These are phyloP conservation scores for Amauroascus niger DNA, from an alignment of 2,329 filamentous ascomycete species.

Conservation along the genomic window DNA sequence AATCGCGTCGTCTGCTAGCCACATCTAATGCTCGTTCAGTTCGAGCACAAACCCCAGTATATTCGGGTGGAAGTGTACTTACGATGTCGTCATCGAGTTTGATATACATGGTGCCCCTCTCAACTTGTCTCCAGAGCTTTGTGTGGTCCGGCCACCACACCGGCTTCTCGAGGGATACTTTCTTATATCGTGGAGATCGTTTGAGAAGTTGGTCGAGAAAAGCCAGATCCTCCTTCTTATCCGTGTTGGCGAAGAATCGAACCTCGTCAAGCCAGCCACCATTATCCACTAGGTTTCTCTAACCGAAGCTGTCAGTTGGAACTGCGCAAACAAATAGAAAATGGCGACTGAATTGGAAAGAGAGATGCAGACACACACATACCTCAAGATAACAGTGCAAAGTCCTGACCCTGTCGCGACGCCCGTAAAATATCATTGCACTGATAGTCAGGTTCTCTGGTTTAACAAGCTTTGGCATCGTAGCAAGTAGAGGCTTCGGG, in stretches of 20 bases:
- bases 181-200: conserved; percentile 11
- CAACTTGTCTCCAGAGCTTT: conserved; percentile 12
- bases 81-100: conserved; percentile 10
- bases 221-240: conserved; percentile 1
- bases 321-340: not conserved
- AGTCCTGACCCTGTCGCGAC: conserved; percentile 10
- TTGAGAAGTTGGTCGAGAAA: conserved; percentile 5
- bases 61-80: not conserved
- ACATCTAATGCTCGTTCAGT: conserved; percentile 3
- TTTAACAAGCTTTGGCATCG: conserved; percentile 2
- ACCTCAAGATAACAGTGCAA: conserved; percentile 14
- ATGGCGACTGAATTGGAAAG: not conserved
- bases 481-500: not conserved
- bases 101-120: conserved; percentile 11
- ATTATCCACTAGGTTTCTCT: conserved; percentile 9
- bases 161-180: conserved; percentile 9
- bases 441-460: conserved; percentile 10
- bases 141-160: conserved; percentile 12
- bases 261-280: conserved; percentile 10
- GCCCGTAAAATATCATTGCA: conserved; percentile 13
- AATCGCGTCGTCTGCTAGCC: conserved; percentile 9
- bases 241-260: conserved; percentile 7
- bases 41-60: not conserved
- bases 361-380: too few relatives aligned
- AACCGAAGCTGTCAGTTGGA: not conserved